Percentiles rank a stretch among this genome's conserved stretches.
These are phyloP conservation scores for Xylaria longipes DNA, from an alignment of 495 filamentous ascomycete species.

Conservation along the genomic window DNA sequence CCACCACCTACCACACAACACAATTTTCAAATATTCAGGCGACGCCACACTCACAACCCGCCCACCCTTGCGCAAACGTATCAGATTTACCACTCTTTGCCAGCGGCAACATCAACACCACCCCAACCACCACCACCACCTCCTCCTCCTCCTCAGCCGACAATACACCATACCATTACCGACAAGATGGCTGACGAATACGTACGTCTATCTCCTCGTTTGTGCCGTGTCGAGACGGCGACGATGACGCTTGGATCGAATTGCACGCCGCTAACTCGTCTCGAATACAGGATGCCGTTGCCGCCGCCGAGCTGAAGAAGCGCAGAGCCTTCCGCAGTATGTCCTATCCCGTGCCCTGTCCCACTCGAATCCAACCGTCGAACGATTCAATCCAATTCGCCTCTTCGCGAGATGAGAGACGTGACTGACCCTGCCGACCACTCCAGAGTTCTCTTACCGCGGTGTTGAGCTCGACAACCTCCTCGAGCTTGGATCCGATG, in stretches of 20 bases:
- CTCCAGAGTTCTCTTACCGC: constrained; percentile 89
- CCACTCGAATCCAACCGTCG: not conserved
- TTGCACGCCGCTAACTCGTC: constrained; percentile 47
- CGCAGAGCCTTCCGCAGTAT: constrained; percentile 91
- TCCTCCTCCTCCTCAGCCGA: constrained; percentile 48
- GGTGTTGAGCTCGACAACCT: constrained; percentile 97
- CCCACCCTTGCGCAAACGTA: constrained; percentile 11
- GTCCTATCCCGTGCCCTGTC: not conserved
- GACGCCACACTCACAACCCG: constrained; percentile 30
- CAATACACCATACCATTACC: constrained; percentile 48
- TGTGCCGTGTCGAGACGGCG: constrained; percentile 3
- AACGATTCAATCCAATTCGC: not conserved
- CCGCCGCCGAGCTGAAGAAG: constrained; percentile 98
- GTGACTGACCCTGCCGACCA: constrained; percentile 9
- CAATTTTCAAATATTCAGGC: constrained; percentile 36
- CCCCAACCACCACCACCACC: constrained; percentile 59
- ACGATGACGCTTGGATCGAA: not conserved
- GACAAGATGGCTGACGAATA: constrained; percentile 95
- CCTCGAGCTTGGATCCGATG: constrained; percentile 96
- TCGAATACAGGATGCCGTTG: constrained; percentile 77
- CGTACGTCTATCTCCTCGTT: constrained; percentile 62
- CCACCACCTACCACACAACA: constrained; percentile 19
- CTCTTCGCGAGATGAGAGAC: not conserved
- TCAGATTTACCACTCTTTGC: constrained; percentile 13
- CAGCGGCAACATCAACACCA: constrained; percentile 44